Base-by-base conservation (phyloP, 768 basidiomycete genomes). In the Austroboletus festivus region DNA sequence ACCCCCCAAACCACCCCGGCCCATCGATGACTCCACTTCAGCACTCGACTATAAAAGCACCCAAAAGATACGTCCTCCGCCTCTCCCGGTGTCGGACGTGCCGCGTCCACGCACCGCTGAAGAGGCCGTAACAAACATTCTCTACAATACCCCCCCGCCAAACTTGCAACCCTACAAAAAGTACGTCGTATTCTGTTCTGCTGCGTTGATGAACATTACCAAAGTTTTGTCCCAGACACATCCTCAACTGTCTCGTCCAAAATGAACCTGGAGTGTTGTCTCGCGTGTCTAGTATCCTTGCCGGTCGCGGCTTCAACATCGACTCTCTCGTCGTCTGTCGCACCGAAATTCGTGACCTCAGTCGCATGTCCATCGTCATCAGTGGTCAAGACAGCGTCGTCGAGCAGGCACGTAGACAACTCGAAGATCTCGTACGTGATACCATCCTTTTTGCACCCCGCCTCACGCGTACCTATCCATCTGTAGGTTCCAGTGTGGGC, bases 211-310 rank as follows among this genome's bases (percentile, higher is more conserved):
- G 38, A 37, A 15, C 26, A 22, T 47, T 1, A 53, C 44, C n/a
- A n/a, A n/a, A n/a, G n/a, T 40, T 46, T 44, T 45, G 50, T 54
- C 46, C 60, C n/a, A 97, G 93, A 68, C 95, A 98, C 64, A 81
- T 94, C 49, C 79, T 98, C 53, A 98, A 99, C 72, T 97, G 94
- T 68, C 83, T 99, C 51, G 96, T 98, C 4, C 96, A 99, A 70
- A 97, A 99, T 66, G 96, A 99, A 71, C 96, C 96, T 3, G 96
- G 96, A 61, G 96, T 99, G n/a, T 80, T 99, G 12, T 96, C 95
- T 23, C 87, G 96, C 58, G 93, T 99, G 3, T 95, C 95, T 6
- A 96, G 96, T 46, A 97, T 95, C 61, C 79, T 99, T 20, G 96
- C 96, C 18, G 96, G 91, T 35, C 78, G 96, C 55, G 96, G 96